phyloP scores from a whole-genome alignment of 345 rosid species.

The Pistacia vera region DNA sequence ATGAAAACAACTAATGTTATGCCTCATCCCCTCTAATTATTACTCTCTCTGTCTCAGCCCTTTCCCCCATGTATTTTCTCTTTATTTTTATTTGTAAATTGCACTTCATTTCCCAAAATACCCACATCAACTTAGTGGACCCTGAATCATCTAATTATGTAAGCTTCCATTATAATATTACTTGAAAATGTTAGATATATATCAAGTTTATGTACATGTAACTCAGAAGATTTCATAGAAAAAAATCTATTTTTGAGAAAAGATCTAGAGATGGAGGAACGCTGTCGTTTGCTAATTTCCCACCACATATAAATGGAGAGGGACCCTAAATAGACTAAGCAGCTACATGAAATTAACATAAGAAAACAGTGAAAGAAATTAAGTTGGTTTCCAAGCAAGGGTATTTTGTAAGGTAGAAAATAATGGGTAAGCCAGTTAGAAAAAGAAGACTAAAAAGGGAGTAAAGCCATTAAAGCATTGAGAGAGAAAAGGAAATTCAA shows the following conservation, averaged over 20 bases:
- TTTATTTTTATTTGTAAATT: too few species aligned
- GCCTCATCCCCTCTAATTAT: slow-evolving; percentile 20
- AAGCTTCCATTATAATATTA: not conserved
- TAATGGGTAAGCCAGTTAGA: not conserved
- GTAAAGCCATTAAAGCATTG: slow-evolving; percentile 32
- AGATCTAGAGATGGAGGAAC: not conserved
- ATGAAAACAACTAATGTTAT: slow-evolving; percentile 17
- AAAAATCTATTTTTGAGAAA: slow-evolving; percentile 20
- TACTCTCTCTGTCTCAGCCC: not conserved
- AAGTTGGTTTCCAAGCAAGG: slow-evolving; percentile 3
- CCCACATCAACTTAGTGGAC: not conserved
- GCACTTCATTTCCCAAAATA: slow-evolving; percentile 10
- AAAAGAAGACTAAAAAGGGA: not conserved
- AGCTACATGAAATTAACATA: slow-evolving; percentile 32
- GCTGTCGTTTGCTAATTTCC: slow-evolving; percentile 28
- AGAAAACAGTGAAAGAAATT: slow-evolving; percentile 12
- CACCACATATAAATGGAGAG: slow-evolving; percentile 41
- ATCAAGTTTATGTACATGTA: too few species aligned
- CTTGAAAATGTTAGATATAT: not conserved
- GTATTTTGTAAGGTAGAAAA: not conserved
- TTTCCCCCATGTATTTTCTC: not conserved
- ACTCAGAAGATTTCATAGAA: not conserved
- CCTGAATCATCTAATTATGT: too few species aligned
- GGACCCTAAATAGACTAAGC: slow-evolving; percentile 42
- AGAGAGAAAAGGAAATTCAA: slow-evolving; percentile 22